These are phyloP conservation scores for Chlamydomonas asymmetrica DNA, from an alignment of 139 green algal genomes.

Conservation along the genomic window DNA sequence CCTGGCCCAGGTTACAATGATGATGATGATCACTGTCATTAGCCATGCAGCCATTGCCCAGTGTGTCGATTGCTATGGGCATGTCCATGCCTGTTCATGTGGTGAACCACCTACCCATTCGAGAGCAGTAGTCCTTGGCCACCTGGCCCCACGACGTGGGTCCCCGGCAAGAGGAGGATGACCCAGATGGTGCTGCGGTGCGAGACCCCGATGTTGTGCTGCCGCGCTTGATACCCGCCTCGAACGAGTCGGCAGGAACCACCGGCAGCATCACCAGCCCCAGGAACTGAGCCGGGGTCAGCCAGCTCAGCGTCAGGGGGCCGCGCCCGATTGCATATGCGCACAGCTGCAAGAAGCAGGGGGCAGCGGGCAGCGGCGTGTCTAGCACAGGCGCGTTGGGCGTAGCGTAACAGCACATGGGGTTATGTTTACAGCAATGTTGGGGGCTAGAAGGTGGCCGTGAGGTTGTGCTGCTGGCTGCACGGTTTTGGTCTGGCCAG, in stretches of 20 bases:
- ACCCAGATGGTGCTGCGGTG: no score
- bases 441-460: not conserved
- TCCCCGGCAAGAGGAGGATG: no score
- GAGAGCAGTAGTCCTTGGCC: no score
- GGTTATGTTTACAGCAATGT: not conserved
- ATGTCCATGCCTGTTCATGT: no score
- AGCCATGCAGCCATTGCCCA: no score
- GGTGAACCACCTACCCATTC: no score
- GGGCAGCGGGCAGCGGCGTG: not conserved
- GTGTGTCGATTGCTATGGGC: no score
- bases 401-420: not conserved
- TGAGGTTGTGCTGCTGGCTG: not conserved
- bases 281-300: constrained; percentile 13
- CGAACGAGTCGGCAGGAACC: constrained; percentile 14
- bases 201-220: no score
- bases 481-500: not conserved
- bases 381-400: not conserved
- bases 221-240: no score
- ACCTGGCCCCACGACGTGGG: no score
- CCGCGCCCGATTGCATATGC: constrained; percentile 20
- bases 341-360: constrained; percentile 16
- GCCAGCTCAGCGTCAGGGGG: constrained; percentile 8
- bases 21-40: no score
- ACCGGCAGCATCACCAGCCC: constrained; percentile 21
- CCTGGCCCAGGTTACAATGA: no score